Evolutionary conservation across 179 eudicot genomes (phyloP).

Genomic region (Vitellaria paradoxa): DNA sequence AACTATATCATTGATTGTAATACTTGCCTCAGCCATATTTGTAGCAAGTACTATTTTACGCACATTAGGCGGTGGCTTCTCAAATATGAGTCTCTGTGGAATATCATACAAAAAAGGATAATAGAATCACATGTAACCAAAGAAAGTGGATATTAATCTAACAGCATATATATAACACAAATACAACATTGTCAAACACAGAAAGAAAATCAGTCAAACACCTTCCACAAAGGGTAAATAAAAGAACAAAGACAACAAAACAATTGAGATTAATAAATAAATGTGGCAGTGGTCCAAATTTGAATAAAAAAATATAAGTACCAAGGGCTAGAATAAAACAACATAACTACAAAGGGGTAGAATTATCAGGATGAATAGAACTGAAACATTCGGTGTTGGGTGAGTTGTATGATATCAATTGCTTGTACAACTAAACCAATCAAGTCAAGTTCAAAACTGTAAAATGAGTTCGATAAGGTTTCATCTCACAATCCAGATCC

Average conservation of each 20-base stretch:
- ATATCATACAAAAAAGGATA: constrained; percentile 12
- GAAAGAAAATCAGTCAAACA: background rate
- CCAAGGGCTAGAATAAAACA: background rate
- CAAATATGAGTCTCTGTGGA: constrained; percentile 85
- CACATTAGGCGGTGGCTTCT: constrained; percentile 76
- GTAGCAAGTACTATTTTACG: constrained; percentile 95
- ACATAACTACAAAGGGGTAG: too few species aligned
- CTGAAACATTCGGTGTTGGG: background rate
- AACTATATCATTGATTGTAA: constrained; percentile 89
- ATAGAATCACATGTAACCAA: constrained; percentile 9
- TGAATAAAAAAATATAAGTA: background rate
- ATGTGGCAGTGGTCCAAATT: too few species aligned
- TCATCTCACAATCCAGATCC: background rate
- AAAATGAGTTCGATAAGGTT: background rate
- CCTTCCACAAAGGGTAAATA: background rate
- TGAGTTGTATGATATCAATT: background rate
- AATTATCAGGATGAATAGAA: too few species aligned
- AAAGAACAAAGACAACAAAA: background rate
- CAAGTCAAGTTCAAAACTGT: background rate
- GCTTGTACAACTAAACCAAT: background rate
- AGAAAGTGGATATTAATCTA: constrained; percentile 2
- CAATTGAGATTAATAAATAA: background rate
- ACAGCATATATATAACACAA: background rate
- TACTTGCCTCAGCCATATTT: constrained; percentile 99
- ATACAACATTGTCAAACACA: constrained; percentile 2